Base-by-base conservation (phyloP, 192 early-diverging fungal genomes). In the Coemansia sp. region DNA sequence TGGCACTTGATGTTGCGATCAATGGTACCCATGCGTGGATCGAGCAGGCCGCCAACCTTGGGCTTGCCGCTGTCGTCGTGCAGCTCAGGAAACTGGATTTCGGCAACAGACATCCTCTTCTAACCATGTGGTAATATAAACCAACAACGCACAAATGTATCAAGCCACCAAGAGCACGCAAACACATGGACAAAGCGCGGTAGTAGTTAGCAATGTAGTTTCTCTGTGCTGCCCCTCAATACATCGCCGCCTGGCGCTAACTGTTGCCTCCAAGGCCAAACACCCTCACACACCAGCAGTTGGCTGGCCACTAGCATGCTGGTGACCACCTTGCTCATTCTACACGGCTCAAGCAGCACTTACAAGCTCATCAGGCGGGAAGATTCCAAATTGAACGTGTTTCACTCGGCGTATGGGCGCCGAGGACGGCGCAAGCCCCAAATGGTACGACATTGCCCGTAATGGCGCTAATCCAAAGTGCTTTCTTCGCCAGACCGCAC, bases 291-390 rank as follows among this genome's bases (percentile, higher is more conserved):
- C 42, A 38, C 22, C 23, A 37, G 26, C 47, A 51, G 11, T 36
- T 33, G 17, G n/a, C n/a, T n/a, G n/a, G n/a, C n/a, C n/a, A n/a
- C n/a, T n/a, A n/a, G n/a, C n/a, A n/a, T n/a, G n/a, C n/a, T n/a
- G n/a, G n/a, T n/a, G n/a, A n/a, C n/a, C n/a, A n/a, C n/a, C n/a
- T n/a, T n/a, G n/a, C n/a, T n/a, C 22, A 29, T 47, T 19, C 19
- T 25, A 15, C 11, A 53, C 31, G 50, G 63, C 47, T 31, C 37
- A 43, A n/a, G 6, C 2, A 9, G 35, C 67, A 74, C 76, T 64
- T 90, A 98, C 95, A 77, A 93, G 93, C 75, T 96, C 95, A 37
- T 98, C 92, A 27, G 95, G 95, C 19, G 91, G 88, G 42, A 98
- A 81, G 41, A 98, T 85, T 42, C 94, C 91, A 82, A 98, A 98